A percentile compares a stretch with the other conserved stretches of the same genome.
phyloP scores from a whole-genome alignment of 441 rosid species.

The Codiaeum variegatum region DNA sequence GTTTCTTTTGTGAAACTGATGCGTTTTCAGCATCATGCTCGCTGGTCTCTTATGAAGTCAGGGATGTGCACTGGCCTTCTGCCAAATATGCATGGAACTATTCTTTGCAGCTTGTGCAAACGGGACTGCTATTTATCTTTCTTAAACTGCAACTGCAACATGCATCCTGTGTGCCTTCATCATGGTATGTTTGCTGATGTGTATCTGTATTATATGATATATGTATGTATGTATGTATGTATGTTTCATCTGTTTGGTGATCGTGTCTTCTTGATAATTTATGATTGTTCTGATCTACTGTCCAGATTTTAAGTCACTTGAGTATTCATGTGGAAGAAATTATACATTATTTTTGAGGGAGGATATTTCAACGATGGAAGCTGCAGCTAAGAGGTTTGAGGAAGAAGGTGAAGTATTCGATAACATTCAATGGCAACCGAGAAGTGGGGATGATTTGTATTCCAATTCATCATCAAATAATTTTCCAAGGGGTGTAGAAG shows the following conservation, averaged over 20 bases:
- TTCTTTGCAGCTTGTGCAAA: slow-evolving; percentile 84
- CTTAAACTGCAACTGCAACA: slow-evolving; percentile 65
- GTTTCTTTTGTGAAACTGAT: slow-evolving; percentile 77
- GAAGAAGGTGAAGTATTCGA: slow-evolving; percentile 46
- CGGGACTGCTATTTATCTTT: slow-evolving; percentile 92
- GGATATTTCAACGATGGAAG: slow-evolving; percentile 66
- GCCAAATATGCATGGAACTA: slow-evolving; percentile 54
- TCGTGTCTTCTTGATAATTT: background rate
- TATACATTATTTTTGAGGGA: slow-evolving; percentile 70
- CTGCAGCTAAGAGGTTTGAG: slow-evolving; percentile 81
- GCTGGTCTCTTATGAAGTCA: slow-evolving; percentile 76
- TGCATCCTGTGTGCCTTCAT: slow-evolving; percentile 81
- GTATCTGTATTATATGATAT: background rate
- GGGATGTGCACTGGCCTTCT: slow-evolving; percentile 49
- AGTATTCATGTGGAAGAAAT: slow-evolving; percentile 65
- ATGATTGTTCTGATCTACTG: slow-evolving; percentile 16
- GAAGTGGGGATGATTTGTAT: slow-evolving; percentile 51
- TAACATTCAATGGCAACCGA: slow-evolving; percentile 34
- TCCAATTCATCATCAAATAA: slow-evolving; percentile 41
- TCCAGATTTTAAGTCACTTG: slow-evolving; percentile 58
- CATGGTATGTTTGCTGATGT: slow-evolving; percentile 58
- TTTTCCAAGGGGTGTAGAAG: slow-evolving; percentile 33
- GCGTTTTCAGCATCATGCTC: slow-evolving; percentile 78
- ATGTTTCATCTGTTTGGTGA: slow-evolving; percentile 10
- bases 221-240: slow-evolving; percentile 2